Evolutionary conservation across 306 rosid genomes (phyloP).

Genomic region (Luffa aegyptiaca): DNA sequence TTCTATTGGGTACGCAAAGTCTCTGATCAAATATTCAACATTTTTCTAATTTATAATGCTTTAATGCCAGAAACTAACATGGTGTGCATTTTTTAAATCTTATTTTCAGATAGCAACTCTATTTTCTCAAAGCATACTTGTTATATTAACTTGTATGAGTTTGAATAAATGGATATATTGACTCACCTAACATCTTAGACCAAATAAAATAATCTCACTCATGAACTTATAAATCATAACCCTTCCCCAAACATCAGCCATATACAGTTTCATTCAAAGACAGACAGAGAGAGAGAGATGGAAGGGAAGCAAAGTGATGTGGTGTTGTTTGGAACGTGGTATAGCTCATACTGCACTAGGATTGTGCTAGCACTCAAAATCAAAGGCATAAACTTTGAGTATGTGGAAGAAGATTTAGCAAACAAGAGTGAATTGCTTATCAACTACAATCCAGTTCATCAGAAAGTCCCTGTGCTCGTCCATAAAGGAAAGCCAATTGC

Average conservation of each 20-base stretch:
- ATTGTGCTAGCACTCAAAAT: slow-evolving; percentile 28
- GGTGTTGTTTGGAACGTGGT: slow-evolving; percentile 23
- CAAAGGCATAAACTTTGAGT: slow-evolving; percentile 32
- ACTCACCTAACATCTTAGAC: neutral
- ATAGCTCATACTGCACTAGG: slow-evolving; percentile 14
- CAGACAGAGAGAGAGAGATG: slow-evolving; percentile 5
- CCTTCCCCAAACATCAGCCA: neutral
- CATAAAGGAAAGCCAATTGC: slow-evolving; percentile 25
- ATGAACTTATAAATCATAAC: neutral
- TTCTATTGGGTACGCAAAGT: neutral
- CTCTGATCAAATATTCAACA: neutral
- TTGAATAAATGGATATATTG: slow-evolving; percentile 2
- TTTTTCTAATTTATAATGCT: neutral
- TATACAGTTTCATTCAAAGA: neutral
- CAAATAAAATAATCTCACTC: neutral
- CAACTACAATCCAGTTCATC: slow-evolving; percentile 26
- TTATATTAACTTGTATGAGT: neutral
- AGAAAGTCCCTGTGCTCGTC: slow-evolving; percentile 29
- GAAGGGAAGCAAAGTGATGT: slow-evolving; percentile 22
- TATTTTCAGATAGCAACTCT: neutral
- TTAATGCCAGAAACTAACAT: neutral
- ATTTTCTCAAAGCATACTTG: neutral
- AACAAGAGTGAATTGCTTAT: slow-evolving; percentile 30
- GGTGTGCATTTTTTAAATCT: neutral
- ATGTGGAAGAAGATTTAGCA: slow-evolving; percentile 25